Conservation (phyloP, 768 basidiomycete species). For the Gymnopilus junonius region DNA sequence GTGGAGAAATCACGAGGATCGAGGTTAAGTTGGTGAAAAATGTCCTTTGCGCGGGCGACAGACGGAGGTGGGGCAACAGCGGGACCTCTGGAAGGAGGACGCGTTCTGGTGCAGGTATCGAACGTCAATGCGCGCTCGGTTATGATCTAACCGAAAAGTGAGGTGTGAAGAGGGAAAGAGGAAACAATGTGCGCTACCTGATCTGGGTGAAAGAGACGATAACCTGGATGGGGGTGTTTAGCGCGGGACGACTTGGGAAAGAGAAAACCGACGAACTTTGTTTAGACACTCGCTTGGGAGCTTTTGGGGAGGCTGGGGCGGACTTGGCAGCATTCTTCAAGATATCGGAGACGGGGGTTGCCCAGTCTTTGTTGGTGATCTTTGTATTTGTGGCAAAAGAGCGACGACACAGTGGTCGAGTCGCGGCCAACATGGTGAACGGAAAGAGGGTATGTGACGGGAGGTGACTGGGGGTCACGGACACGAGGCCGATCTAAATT, state of each 20-base stretch:
- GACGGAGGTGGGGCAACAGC: slow-evolving; percentile 59
- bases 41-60: slow-evolving; percentile 61
- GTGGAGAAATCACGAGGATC: slow-evolving; percentile 74
- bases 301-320: not conserved
- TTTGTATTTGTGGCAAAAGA: slow-evolving; percentile 3
- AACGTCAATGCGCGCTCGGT: slow-evolving; percentile 28
- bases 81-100: slow-evolving; percentile 30
- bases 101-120: slow-evolving; percentile 25
- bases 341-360: not conserved
- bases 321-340: not conserved
- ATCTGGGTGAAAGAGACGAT: slow-evolving; percentile 9
- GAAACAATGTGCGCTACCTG: not conserved
- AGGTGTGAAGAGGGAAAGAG: not conserved
- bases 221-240: not conserved
- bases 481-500: slow-evolving; percentile 18
- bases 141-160: not conserved
- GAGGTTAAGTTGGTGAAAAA: slow-evolving; percentile 71
- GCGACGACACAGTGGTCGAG: slow-evolving; percentile 7
- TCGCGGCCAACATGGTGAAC: not conserved
- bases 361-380: not conserved
- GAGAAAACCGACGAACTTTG: slow-evolving; percentile 6
- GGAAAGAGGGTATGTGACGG: not conserved
- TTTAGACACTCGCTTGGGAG: not conserved
- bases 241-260: not conserved
- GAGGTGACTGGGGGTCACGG: not conserved